phyloP scores from a whole-genome alignment of 129 eudicot species.

The Flaveria brownii region DNA sequence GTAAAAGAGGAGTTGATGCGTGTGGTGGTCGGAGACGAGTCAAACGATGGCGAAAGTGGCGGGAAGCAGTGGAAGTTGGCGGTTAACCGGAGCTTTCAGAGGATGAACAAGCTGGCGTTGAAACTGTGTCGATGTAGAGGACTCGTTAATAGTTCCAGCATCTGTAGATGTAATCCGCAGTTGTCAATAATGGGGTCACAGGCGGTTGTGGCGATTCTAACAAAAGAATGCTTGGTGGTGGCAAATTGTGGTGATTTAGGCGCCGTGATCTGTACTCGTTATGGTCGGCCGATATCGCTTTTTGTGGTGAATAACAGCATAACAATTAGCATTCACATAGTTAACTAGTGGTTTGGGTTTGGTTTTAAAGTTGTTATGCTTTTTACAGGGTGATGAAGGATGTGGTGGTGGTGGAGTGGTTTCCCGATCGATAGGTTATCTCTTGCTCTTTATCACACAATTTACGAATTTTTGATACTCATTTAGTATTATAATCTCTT shows the following conservation, averaged over 20 bases:
- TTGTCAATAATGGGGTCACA: slow-evolving; percentile 41
- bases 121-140: slow-evolving; percentile 29
- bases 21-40: background rate
- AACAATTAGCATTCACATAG: too few relatives aligned
- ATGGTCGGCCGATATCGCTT: slow-evolving; percentile 34
- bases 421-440: slow-evolving; percentile 62
- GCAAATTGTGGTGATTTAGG: slow-evolving; percentile 56
- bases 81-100: slow-evolving; percentile 31
- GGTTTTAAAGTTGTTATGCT: too few relatives aligned
- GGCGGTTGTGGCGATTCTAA: slow-evolving; percentile 43
- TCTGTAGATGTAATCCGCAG: slow-evolving; percentile 29
- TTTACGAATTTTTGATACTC: background rate
- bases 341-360: too few relatives aligned
- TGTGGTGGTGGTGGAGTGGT: slow-evolving; percentile 47
- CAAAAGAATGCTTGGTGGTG: slow-evolving; percentile 30
- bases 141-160: background rate
- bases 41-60: background rate
- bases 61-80: slow-evolving; percentile 38
- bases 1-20: slow-evolving; percentile 49
- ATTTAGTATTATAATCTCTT: background rate
- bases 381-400: slow-evolving; percentile 44
- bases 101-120: slow-evolving; percentile 45
- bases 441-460: background rate
- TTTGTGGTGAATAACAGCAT: slow-evolving; percentile 34
- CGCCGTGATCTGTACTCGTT: slow-evolving; percentile 45